A percentile compares a stretch with the other conserved stretches of the same genome.
Conservation (phyloP, 306 rosid genomes). For the Castanopsis chinensis region DNA sequence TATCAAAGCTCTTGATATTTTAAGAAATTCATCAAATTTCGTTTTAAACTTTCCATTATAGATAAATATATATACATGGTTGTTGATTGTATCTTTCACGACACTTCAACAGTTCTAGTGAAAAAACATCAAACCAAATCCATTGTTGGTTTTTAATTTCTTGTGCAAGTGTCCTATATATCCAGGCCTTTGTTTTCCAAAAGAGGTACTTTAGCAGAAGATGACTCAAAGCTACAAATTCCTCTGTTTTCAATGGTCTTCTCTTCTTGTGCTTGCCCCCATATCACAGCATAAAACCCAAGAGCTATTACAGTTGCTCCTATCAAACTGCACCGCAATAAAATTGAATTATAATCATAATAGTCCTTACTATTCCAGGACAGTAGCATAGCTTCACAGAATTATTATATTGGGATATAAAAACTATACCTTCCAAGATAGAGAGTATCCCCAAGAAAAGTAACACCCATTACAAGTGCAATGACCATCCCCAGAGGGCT, state of each 20-base stretch:
- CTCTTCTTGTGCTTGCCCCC: conserved; percentile 45
- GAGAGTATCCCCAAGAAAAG: conserved; percentile 44
- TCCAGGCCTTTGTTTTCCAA: conserved; percentile 11
- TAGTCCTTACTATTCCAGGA: not conserved
- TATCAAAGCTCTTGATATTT: no score
- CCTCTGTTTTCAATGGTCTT: conserved; percentile 6
- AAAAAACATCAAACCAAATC: no score
- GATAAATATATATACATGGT: no score
- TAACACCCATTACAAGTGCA: conserved; percentile 47
- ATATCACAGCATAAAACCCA: conserved; percentile 53
- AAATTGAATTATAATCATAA: not conserved
- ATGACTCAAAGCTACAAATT: not conserved
- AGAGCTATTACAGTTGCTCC: conserved; percentile 35
- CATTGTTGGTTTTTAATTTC: not conserved
- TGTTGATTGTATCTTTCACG: no score
- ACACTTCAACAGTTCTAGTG: no score
- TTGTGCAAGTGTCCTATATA: not conserved
- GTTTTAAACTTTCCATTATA: no score
- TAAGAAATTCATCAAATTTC: no score
- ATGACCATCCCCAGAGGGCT: conserved; percentile 42
- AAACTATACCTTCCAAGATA: conserved; percentile 45
- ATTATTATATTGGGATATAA: not conserved
- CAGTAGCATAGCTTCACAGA: not conserved
- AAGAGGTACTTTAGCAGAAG: conserved; percentile 29
- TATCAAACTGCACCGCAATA: conserved; percentile 29